These are phyloP conservation scores for Aspergillus leporis DNA, from an alignment of 495 filamentous ascomycete species.

Conservation along the genomic window DNA sequence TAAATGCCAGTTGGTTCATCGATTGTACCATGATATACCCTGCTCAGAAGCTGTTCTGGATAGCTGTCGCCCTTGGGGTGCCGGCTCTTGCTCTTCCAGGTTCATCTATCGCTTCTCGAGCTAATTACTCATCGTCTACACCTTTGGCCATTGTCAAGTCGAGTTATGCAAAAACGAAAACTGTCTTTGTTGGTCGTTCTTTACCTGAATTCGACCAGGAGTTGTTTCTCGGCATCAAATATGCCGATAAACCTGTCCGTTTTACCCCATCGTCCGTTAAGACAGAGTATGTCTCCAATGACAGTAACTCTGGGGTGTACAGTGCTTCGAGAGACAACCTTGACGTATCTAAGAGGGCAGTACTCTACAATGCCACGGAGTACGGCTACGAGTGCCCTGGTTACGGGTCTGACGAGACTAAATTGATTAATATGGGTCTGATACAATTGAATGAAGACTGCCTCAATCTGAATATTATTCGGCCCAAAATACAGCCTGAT, in stretches of 20 bases:
- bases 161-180: not conserved
- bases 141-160: not conserved
- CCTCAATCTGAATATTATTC: constrained; percentile 62
- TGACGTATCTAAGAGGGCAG: not conserved
- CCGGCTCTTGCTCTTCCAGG: not conserved
- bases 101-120: not conserved
- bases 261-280: constrained; percentile 34
- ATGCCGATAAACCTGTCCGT: constrained; percentile 30
- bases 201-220: constrained; percentile 35
- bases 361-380: constrained; percentile 36
- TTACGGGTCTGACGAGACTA: constrained; percentile 35
- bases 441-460: constrained; percentile 57
- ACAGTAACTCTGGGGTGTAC: constrained; percentile 26
- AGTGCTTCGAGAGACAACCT: not conserved
- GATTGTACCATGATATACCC: not conserved
- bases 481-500: constrained; percentile 49
- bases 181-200: constrained; percentile 31
- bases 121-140: not conserved
- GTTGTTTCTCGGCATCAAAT: constrained; percentile 39
- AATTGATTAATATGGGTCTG: constrained; percentile 25
- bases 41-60: not conserved
- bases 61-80: not conserved
- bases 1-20: not conserved
- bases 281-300: constrained; percentile 21
- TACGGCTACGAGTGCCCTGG: constrained; percentile 42